Evolutionary conservation across 2,329 filamentous ascomycete species (phyloP).

Genomic region (Scytalidium lignicola): DNA sequence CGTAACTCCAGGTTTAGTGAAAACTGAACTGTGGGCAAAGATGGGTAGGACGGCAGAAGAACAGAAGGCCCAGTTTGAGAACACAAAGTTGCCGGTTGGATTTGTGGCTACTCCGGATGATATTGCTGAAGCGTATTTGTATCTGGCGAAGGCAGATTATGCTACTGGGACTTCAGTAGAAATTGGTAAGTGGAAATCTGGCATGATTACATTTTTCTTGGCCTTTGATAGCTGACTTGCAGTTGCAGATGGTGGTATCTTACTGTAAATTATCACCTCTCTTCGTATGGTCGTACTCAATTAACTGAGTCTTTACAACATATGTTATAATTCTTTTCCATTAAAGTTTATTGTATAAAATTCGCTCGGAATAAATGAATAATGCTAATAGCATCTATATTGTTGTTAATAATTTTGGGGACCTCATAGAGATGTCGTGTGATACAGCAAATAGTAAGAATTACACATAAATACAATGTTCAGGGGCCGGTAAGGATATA

Average conservation of each 20-base stretch:
- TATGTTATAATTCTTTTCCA: too few species aligned
- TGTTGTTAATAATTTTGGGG: too few species aligned
- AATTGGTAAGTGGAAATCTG: slow-evolving; percentile 9
- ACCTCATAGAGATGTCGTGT: too few species aligned
- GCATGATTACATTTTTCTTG: neutral
- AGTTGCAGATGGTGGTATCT: neutral
- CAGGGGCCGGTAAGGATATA: too few species aligned
- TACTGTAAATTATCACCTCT: neutral
- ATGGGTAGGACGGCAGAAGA: slow-evolving; percentile 20
- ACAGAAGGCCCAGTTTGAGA: slow-evolving; percentile 19
- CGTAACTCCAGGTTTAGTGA: slow-evolving; percentile 49
- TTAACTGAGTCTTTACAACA: too few species aligned
- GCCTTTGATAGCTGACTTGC: neutral
- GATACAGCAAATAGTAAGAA: too few species aligned
- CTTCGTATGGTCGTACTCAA: too few species aligned
- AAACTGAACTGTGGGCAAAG: slow-evolving; percentile 40
- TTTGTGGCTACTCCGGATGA: slow-evolving; percentile 31
- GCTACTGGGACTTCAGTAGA: slow-evolving; percentile 25
- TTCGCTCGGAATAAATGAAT: too few species aligned
- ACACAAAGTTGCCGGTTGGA: slow-evolving; percentile 20
- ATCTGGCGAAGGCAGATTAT: slow-evolving; percentile 34
- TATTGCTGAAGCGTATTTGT: slow-evolving; percentile 37
- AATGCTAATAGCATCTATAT: too few species aligned
- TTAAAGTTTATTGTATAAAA: too few species aligned
- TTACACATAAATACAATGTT: too few species aligned